Evolutionary conservation across 495 filamentous ascomycete genomes (phyloP).

Genomic region (Podospora tetraspora): DNA sequence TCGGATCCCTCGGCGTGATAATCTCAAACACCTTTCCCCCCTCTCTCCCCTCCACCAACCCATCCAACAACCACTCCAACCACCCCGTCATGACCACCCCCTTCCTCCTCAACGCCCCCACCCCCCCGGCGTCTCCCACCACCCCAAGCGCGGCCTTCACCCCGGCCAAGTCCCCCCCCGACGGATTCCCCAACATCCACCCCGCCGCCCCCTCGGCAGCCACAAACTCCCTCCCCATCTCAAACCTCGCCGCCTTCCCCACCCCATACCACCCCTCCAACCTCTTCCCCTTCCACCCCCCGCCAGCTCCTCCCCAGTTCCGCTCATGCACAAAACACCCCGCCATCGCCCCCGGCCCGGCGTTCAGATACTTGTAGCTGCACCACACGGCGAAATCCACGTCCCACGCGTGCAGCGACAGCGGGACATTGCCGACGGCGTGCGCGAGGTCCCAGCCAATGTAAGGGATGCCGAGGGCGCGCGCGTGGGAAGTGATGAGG

Average conservation of each 20-base stretch:
- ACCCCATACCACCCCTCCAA: conserved; percentile 82
- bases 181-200: conserved; percentile 62
- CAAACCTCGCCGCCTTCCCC: conserved; percentile 65
- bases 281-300: conserved; percentile 44
- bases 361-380: conserved; percentile 92
- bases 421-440: conserved; percentile 79
- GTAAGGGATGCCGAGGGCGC: conserved; percentile 58
- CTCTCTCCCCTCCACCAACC: conserved; percentile 25
- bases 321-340: conserved; percentile 79
- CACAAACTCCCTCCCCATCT: conserved; percentile 69
- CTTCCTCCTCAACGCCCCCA: conserved; percentile 63
- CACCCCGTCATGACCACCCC: conserved; percentile 71
- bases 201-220: conserved; percentile 62
- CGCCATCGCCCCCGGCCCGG: conserved; percentile 77
- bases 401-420: conserved; percentile 81
- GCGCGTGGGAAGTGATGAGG: conserved; percentile 73
- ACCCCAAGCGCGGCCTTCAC: conserved; percentile 69
- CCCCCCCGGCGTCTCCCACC: conserved; percentile 59
- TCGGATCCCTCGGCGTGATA: conserved; percentile 71
- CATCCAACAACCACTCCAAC: conserved; percentile 61
- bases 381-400: conserved; percentile 97
- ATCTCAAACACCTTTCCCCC: conserved; percentile 55
- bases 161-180: conserved; percentile 55
- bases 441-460: conserved; percentile 95
- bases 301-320: conserved; percentile 32